Percentiles rank a stretch among this genome's conserved stretches.
phyloP scores from a whole-genome alignment of 306 rosid genomes.

The Corylus avellana region DNA sequence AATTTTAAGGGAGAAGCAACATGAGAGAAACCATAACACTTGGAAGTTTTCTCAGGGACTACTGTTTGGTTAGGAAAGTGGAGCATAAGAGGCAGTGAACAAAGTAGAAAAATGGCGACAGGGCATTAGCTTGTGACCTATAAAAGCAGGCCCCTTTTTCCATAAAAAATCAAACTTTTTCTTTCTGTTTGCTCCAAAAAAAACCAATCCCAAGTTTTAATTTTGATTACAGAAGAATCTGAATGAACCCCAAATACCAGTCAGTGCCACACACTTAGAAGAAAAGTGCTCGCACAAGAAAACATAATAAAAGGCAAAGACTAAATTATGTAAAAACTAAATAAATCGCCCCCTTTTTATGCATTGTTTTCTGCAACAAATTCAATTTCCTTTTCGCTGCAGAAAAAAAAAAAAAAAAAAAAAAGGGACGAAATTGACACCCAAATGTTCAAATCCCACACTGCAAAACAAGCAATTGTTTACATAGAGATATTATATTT shows the following conservation, averaged over 20 bases:
- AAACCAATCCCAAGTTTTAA: slow-evolving; percentile 20
- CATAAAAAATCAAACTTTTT: slow-evolving; percentile 41
- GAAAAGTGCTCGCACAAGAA: slow-evolving; percentile 4
- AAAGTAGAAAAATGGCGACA: slow-evolving; percentile 28
- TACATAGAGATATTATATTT: not conserved
- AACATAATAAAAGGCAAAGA: not conserved
- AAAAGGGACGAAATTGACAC: not conserved
- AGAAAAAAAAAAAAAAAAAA: not conserved
- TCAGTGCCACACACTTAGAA: slow-evolving; percentile 17
- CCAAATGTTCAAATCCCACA: not conserved
- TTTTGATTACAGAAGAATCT: slow-evolving; percentile 11
- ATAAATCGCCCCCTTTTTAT: not conserved
- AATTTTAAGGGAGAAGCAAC: not conserved
- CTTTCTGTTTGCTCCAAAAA: slow-evolving; percentile 32
- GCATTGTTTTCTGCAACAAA: not conserved
- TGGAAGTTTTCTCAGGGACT: no score
- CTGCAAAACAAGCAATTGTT: not conserved
- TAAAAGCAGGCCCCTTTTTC: slow-evolving; percentile 49
- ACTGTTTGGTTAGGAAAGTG: slow-evolving; percentile 17
- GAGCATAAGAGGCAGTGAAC: slow-evolving; percentile 38
- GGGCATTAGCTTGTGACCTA: slow-evolving; percentile 29
- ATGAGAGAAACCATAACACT: not conserved
- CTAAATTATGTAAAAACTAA: not conserved
- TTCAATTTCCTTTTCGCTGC: not conserved
- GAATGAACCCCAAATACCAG: slow-evolving; percentile 42